Evolutionary conservation across 257 asterid species (phyloP), one percentile per base, ranked within the genome.

Genomic region (Ilex aquifolium): DNA sequence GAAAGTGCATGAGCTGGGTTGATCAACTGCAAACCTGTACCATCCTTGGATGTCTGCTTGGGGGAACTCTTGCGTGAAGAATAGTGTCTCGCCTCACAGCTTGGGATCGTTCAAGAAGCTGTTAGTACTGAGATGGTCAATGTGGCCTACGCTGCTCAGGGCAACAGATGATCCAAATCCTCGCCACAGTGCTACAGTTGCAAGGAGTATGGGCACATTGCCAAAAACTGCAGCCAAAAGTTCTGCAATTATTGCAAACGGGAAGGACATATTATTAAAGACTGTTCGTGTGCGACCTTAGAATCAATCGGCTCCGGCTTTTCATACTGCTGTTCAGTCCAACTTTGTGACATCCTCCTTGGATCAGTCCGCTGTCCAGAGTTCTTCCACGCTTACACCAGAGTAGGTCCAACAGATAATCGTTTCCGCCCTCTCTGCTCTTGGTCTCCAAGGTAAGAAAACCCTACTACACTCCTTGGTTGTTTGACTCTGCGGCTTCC

Each of bases 221-320:
- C 60, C 0, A 29, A 15, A 14, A 17, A 53, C 21, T 61, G 62
- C 14, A 13, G 16, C 5, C 31, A 69, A 39, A 62, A 61, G 49
- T 56, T 40, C 4, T 69, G 56, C 56, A 62, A 56, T n/a, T 69
- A 63, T 56, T 69, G 69, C 9, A 62, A 59, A 59, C 13, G 60
- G 10, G 36, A 57, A 11, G 60, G 46, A 0, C 56, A 66, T 16
- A 57, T 66, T 3, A 66, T 66, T 13, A 42, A 42, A 11, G 48
- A 42, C 7, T 42, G 48, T 21, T 66, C 48, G 1, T 11, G 12
- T 6, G 7, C 7, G 1, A 42, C 48, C 48, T 42, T 1, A 42
- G 1, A 42, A 42, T 42, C 7, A 1, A 42, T 1, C 7, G 1
- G 1, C 48, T 6, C 12, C 0, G 1, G 48, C 7, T 6, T 42